phyloP scores from a whole-genome alignment of 176 grass and related monocot species.

The Olyra latifolia region DNA sequence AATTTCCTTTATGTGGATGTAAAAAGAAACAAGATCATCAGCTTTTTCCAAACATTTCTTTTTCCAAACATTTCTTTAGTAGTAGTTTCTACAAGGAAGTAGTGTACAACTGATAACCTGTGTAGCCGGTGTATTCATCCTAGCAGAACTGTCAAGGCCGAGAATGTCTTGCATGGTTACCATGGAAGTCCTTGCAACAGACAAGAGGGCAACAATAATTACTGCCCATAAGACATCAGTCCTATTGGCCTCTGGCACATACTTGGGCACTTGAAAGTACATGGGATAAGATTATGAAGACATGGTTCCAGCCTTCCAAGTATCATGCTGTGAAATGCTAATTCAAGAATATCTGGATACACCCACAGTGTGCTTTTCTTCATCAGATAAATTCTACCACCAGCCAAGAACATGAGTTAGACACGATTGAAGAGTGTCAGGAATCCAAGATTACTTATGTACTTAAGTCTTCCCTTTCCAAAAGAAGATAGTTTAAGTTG shows the following conservation, averaged over 20 bases:
- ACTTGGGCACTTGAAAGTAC: slow-evolving; percentile 62
- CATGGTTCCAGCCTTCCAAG: neutral
- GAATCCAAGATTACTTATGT: neutral
- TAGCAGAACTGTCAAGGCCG: too few species aligned
- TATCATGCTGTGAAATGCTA: neutral
- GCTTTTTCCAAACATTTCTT: neutral
- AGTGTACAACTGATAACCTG: slow-evolving; percentile 40
- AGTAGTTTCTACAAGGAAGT: neutral
- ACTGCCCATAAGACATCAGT: slow-evolving; percentile 64
- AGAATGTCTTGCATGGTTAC: slow-evolving; percentile 80
- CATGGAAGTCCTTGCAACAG: slow-evolving; percentile 71
- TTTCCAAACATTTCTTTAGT: neutral
- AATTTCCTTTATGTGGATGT: too few species aligned
- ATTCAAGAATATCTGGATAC: slow-evolving; percentile 5
- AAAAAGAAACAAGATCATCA: slow-evolving; percentile 14
- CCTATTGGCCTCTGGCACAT: slow-evolving; percentile 48
- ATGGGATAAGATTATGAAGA: too few species aligned
- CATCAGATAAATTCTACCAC: slow-evolving; percentile 65
- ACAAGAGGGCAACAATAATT: slow-evolving; percentile 61
- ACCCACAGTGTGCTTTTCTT: slow-evolving; percentile 74
- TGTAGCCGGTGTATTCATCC: slow-evolving; percentile 90
- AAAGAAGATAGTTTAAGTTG: neutral
- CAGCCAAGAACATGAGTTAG: slow-evolving; percentile 65
- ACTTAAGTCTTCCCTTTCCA: neutral
- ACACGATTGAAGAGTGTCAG: slow-evolving; percentile 13